Base-by-base conservation (phyloP, 495 filamentous ascomycete species). In the Penicillium daleae region DNA sequence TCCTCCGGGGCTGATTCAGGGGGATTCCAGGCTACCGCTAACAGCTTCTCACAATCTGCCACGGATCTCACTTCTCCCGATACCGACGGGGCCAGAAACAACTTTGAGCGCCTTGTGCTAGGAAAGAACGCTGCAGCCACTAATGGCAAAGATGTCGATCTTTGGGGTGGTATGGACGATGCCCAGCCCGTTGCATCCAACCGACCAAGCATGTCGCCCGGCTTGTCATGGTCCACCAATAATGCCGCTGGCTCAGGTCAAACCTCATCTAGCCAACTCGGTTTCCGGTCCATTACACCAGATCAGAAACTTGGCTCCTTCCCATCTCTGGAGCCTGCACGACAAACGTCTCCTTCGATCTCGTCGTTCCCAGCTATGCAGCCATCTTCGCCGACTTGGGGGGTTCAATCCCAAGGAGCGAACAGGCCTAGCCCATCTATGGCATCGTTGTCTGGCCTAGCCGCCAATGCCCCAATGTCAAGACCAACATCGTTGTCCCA, bases 71-170 rank as follows among this genome's bases (percentile, higher is more conserved):
- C 53, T n/a, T 67, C 71, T 24, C 67, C 69, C 6, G 73, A 75
- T 46, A 67, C 55, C 6, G 77, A 82, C 24, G 70, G 69, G 19
- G 79, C 84, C 4, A 85, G 89, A 63, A 82, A 86, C 55, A 91
- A 91, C 68, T 99, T 97, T 67, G 93, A 97, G 71, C 82, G 84
- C 1, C 84, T 99, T 21, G 93, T 99, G 15, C 89, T 92, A 68
- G 94, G 94, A 15, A 79, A 78, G 57, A 73, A 64, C 17, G 24
- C 62, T 0, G 62, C 67, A 2, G 62, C 68, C 6, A 64, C 65
- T 8, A 70, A 66, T 52, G 68, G 63, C 19, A 71, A 78, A 33
- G 74, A 81, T 48, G 70, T 76, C 24, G 73, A 74, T 59, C 57
- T 70, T 26, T 80, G 76, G 76, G 73, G 70, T 48, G 70, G 44